Conservation (phyloP, 2,329 filamentous ascomycete species). For the Epichloe aotearoae region DNA sequence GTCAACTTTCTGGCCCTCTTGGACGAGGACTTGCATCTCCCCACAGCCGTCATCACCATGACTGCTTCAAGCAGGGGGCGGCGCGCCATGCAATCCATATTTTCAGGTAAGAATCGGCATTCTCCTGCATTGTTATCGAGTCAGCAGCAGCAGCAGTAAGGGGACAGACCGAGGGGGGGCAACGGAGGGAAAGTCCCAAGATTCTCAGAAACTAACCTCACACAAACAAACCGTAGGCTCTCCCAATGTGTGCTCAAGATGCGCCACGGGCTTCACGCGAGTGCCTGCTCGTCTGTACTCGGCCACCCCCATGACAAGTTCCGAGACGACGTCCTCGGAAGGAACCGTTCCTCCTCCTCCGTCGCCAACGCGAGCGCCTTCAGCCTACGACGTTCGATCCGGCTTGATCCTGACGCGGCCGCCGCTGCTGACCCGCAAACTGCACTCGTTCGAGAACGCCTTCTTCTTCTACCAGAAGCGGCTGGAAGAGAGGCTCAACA, state of each 20-base stretch:
- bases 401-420: conserved; percentile 79
- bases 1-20: conserved; percentile 1
- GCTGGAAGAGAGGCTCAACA: conserved; percentile 78
- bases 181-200: background rate
- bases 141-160: background rate
- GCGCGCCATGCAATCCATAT: conserved; percentile 32
- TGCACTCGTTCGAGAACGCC: conserved; percentile 79
- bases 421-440: conserved; percentile 70
- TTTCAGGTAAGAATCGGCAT: conserved; percentile 32
- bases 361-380: conserved; percentile 5
- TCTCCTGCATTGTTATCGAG: background rate
- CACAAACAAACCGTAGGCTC: conserved; percentile 10
- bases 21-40: conserved; percentile 5
- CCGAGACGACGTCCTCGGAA: conserved; percentile 10
- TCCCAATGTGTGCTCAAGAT: conserved; percentile 24
- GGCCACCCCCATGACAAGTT: conserved; percentile 12
- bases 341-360: conserved; percentile 7
- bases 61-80: conserved; percentile 44
- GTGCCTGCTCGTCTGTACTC: conserved; percentile 23
- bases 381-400: conserved; percentile 37
- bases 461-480: conserved; percentile 97
- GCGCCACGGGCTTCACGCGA: conserved; percentile 19
- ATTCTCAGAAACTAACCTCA: background rate
- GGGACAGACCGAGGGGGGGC: no score
- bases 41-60: conserved; percentile 19